phyloP scores from a whole-genome alignment of 2,329 filamentous ascomycete species.

The Fusarium lateritium region DNA sequence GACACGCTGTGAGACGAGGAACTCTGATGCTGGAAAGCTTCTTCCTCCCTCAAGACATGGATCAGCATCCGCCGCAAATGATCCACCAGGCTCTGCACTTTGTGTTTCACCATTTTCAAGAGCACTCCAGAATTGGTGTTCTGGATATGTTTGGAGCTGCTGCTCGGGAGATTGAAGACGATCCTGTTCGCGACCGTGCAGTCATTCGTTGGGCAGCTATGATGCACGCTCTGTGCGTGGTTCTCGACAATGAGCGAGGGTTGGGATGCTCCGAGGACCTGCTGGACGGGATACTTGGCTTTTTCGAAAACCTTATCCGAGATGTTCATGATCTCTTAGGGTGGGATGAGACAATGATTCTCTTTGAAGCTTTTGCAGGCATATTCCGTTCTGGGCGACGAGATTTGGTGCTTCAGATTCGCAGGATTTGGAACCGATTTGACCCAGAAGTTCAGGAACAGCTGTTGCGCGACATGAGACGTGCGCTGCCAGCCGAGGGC shows the following conservation, averaged over 20 bases:
- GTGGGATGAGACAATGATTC: slow-evolving; percentile 25
- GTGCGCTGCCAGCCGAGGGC: slow-evolving; percentile 22
- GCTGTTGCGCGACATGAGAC: slow-evolving; percentile 38
- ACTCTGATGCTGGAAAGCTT: slow-evolving; percentile 30
- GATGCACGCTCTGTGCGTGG: slow-evolving; percentile 46
- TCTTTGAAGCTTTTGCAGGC: slow-evolving; percentile 44
- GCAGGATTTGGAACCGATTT: slow-evolving; percentile 44
- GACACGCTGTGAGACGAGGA: slow-evolving; percentile 24
- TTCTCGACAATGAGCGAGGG: slow-evolving; percentile 47
- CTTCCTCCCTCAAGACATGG: slow-evolving; percentile 18
- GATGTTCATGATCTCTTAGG: slow-evolving; percentile 38
- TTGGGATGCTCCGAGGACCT: slow-evolving; percentile 50
- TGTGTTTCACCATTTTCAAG: slow-evolving; percentile 39
- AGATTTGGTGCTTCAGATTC: slow-evolving; percentile 30
- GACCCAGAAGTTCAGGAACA: slow-evolving; percentile 38
- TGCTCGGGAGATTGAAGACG: slow-evolving; percentile 25
- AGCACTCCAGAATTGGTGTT: slow-evolving; percentile 19
- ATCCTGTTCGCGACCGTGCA: not conserved
- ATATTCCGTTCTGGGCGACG: slow-evolving; percentile 38
- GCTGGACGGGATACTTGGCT: slow-evolving; percentile 43
- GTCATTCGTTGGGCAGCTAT: slow-evolving; percentile 33
- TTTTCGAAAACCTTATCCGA: slow-evolving; percentile 44
- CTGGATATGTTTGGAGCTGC: slow-evolving; percentile 39
- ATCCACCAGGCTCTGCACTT: slow-evolving; percentile 36
- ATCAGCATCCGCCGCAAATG: slow-evolving; percentile 3